Base-by-base conservation (phyloP, 2,329 filamentous ascomycete species). In the Paecilomyces sp. region DNA sequence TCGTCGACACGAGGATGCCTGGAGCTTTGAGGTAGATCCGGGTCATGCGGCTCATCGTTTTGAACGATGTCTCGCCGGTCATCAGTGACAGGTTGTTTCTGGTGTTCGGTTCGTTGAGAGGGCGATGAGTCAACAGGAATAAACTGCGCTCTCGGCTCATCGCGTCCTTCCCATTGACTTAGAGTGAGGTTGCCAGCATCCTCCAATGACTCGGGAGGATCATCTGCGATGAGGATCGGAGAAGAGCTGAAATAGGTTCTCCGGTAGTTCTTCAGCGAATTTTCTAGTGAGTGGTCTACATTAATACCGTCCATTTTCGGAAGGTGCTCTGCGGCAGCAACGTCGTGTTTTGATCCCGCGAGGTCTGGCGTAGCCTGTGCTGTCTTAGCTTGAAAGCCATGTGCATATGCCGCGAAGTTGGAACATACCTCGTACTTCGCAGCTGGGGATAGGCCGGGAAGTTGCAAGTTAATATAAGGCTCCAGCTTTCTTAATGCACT, bases 91-190 rank as follows among this genome's bases (percentile, higher is more conserved):
- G 87, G 75, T 66, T 94, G 91, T 0, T 89, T 91, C 59, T 90
- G 87, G 3, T 69, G 65, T 22, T 71, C 70, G 0, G 72, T 75
- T 13, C 76, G 73, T 3, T 80, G 75, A 2, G 81, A 76, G 0
- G 81, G 79, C 0, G 87, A 85, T 12, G 86, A 85, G 31, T 84
- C 82, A 54, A 93, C 88, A 0, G 85, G 77, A 2, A 88, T 85
- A 67, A 94, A 94, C 52, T 90, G 82, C 28, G 95, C 82, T 68
- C 95, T 91, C 0, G 91, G 95, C 72, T 95, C 84, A 62, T 96
- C 85, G 66, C 96, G 91, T 34, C 89, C 85, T 30, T 87, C 78
- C 61, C 83, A 84, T 18, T 82, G 79, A 54, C 81, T 84, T 12
- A 74, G 72, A 56, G 72, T 76, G n/a, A 70, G 71, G 50, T 74